Percentiles rank a stretch among this genome's conserved stretches.
Evolutionary conservation across 2,329 filamentous ascomycete genomes (phyloP).

Genomic region (Microsporum audouinii): DNA sequence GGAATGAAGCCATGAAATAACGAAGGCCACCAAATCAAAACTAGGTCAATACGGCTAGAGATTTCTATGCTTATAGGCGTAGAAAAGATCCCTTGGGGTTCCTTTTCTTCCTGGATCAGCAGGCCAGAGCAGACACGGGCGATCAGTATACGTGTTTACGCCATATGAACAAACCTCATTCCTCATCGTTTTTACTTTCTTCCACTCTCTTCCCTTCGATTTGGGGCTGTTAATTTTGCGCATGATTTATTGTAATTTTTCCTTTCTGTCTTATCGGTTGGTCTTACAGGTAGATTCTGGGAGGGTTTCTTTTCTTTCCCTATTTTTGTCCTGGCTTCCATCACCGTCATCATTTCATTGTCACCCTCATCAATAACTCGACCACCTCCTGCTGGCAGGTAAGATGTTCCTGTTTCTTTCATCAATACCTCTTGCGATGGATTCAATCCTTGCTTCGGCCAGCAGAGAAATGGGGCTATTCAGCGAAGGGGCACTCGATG

Average conservation of each 20-base stretch:
- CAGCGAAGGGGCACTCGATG: not conserved
- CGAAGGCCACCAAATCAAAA: not conserved
- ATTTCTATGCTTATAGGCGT: not conserved
- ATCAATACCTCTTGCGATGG: not conserved
- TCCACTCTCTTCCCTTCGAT: not conserved
- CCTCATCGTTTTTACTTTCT: not conserved
- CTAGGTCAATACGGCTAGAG: not conserved
- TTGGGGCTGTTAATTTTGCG: not conserved
- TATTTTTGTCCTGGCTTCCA: not conserved
- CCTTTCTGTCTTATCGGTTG: not conserved
- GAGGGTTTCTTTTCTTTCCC: not conserved
- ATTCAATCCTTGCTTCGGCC: not conserved
- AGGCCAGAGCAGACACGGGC: not conserved
- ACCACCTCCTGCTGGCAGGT: not conserved
- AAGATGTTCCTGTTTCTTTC: not conserved
- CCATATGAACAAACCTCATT: slow-evolving; percentile 3
- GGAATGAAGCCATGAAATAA: not conserved
- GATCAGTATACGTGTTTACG: not conserved
- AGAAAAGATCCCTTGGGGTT: not conserved
- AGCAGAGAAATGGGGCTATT: not conserved
- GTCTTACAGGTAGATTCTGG: not conserved
- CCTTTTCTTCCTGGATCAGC: not conserved
- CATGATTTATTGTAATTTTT: slow-evolving; percentile 1
- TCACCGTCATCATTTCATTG: not conserved
- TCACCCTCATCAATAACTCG: not conserved